Evolutionary conservation across 768 basidiomycete species (phyloP).

Genomic region (Clavulina sp.): DNA sequence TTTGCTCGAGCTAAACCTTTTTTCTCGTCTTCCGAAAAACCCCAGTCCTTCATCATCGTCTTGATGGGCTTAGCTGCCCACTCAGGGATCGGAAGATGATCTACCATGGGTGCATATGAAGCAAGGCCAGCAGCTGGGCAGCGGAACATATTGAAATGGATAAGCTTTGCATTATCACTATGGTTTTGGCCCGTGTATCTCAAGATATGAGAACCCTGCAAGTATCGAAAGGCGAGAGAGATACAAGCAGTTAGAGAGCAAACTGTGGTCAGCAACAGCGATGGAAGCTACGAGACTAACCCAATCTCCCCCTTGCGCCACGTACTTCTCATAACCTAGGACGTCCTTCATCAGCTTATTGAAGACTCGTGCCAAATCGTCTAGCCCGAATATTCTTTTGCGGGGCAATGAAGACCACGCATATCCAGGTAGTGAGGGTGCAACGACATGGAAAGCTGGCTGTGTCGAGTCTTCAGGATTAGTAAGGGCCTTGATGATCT

Average conservation of each 20-base stretch:
- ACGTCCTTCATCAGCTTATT: background rate
- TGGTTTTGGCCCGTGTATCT: conserved; percentile 9
- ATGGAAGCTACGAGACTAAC: background rate
- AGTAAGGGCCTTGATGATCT: background rate
- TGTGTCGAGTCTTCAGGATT: background rate
- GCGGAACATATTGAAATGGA: conserved; percentile 15
- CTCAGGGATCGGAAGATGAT: background rate
- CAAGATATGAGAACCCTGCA: conserved; percentile 9
- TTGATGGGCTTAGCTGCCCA: background rate
- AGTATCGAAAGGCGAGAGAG: too few species aligned
- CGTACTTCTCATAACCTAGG: background rate
- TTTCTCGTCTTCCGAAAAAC: background rate
- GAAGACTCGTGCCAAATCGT: background rate
- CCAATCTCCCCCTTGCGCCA: background rate
- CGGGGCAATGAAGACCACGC: background rate
- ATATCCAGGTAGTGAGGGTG: background rate
- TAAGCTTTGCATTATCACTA: conserved; percentile 7
- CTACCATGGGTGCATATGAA: too few species aligned
- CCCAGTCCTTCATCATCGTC: background rate
- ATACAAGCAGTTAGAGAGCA: background rate
- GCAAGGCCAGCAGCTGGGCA: background rate
- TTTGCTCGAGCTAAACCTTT: background rate
- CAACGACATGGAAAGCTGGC: background rate
- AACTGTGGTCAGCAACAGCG: background rate
- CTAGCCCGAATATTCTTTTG: background rate